A percentile compares a stretch with the other conserved stretches of the same genome.
These are phyloP conservation scores for Backusella circina DNA, from an alignment of 192 early-diverging fungal species.

Conservation along the genomic window DNA sequence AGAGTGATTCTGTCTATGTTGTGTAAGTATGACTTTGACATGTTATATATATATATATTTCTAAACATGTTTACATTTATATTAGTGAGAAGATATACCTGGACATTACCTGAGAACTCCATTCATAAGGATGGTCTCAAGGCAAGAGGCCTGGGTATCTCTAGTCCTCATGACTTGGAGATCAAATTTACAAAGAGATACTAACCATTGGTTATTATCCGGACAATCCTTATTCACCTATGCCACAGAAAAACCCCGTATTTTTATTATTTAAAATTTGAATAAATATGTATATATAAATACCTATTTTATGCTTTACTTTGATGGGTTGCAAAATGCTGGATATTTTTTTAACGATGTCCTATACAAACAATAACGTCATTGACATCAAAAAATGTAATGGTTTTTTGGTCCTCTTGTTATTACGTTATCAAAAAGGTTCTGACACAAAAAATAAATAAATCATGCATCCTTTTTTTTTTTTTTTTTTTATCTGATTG, in stretches of 20 bases:
- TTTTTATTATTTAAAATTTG: too few relatives aligned
- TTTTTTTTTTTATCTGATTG: not conserved
- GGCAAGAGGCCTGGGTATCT: slow-evolving; percentile 5
- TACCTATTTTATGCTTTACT: not conserved
- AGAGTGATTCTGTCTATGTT: slow-evolving; percentile 50
- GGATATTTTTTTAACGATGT: too few relatives aligned
- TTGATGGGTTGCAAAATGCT: too few relatives aligned
- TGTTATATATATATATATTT: not conserved
- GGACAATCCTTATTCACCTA: too few relatives aligned
- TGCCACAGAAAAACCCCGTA: too few relatives aligned
- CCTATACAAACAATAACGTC: not conserved
- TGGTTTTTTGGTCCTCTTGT: too few relatives aligned
- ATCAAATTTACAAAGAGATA: slow-evolving; percentile 13
- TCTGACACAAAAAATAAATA: not conserved
- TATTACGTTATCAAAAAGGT: not conserved
- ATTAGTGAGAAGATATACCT: slow-evolving; percentile 19
- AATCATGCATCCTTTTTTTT: not conserved
- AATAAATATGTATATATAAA: not conserved
- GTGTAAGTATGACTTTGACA: slow-evolving; percentile 17
- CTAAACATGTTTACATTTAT: not conserved
- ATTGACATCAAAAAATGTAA: not conserved
- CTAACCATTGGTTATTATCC: too few relatives aligned
- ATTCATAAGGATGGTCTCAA: slow-evolving; percentile 11
- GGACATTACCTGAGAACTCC: slow-evolving; percentile 20
- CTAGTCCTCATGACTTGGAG: not conserved